Conservation (phyloP, 495 filamentous ascomycete genomes). For the Arthonia radiata region DNA sequence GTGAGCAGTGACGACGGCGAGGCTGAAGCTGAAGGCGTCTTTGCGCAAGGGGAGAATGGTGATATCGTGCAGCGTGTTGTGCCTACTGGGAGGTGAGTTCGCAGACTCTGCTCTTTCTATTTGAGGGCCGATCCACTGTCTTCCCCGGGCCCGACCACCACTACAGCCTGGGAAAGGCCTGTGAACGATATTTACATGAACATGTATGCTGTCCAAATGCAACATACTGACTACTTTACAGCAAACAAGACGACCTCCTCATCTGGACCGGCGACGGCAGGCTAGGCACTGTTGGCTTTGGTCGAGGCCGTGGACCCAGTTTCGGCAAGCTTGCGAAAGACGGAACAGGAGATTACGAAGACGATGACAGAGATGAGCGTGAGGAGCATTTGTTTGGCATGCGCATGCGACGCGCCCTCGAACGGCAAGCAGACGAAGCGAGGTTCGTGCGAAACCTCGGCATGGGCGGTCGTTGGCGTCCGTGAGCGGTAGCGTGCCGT, state of each 20-base stretch:
- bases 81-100: conserved; percentile 8
- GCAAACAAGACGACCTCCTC: conserved; percentile 11
- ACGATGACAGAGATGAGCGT: conserved; percentile 14
- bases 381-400: conserved; percentile 34
- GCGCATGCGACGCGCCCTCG: conserved; percentile 48
- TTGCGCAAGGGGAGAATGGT: too few species aligned
- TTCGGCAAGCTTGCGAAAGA: conserved; percentile 7
- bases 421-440: conserved; percentile 62
- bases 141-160: too few species aligned
- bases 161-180: too few species aligned
- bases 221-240: neutral
- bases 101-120: neutral
- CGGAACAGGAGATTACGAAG: conserved; percentile 17
- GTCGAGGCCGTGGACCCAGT: conserved; percentile 1
- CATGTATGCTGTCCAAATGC: too few species aligned
- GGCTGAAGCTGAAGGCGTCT: conserved; percentile 6
- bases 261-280: conserved; percentile 18
- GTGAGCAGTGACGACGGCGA: conserved; percentile 8
- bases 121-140: conserved; percentile 1
- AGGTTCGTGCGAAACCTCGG: conserved; percentile 50
- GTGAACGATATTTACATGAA: too few species aligned
- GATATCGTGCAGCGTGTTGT: conserved; percentile 19
- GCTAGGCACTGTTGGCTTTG: conserved; percentile 15
- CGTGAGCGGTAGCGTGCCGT: too few species aligned
- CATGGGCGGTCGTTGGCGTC: too few species aligned